phyloP scores from a whole-genome alignment of 23 red algal genomes.

The Chondrus crispus region DNA sequence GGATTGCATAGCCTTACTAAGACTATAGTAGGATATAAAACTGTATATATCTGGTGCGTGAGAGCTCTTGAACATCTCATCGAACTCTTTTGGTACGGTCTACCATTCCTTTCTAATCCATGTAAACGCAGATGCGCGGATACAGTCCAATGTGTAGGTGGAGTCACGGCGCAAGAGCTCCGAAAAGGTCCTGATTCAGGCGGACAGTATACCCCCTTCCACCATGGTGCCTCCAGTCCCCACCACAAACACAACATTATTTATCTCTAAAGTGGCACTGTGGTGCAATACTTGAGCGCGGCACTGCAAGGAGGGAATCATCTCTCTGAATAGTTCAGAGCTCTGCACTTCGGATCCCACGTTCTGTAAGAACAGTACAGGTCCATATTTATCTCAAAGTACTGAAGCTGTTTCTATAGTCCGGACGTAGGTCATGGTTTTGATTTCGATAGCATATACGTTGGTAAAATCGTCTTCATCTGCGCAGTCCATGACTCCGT shows the following conservation, averaged over 20 bases:
- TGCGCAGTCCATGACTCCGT: background rate
- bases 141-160: background rate
- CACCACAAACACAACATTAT: background rate
- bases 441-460: background rate
- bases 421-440: background rate
- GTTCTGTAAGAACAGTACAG: background rate
- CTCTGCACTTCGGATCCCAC: background rate
- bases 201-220: background rate
- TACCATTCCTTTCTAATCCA: slow-evolving; percentile 1
- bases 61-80: background rate
- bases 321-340: background rate
- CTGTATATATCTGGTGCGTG: slow-evolving; percentile 9
- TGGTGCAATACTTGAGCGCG: background rate
- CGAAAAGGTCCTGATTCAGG: background rate
- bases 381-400: background rate
- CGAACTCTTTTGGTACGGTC: background rate
- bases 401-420: background rate
- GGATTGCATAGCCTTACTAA: background rate
- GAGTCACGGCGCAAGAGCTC: background rate
- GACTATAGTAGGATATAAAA: background rate
- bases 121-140: background rate
- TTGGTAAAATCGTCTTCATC: background rate
- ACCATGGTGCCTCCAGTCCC: background rate
- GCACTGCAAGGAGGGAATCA: background rate
- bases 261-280: background rate